A percentile compares a stretch with the other conserved stretches of the same genome.
These are phyloP conservation scores for Microthyrium microscopicum DNA, from an alignment of 2,329 filamentous ascomycete species.

Conservation along the genomic window DNA sequence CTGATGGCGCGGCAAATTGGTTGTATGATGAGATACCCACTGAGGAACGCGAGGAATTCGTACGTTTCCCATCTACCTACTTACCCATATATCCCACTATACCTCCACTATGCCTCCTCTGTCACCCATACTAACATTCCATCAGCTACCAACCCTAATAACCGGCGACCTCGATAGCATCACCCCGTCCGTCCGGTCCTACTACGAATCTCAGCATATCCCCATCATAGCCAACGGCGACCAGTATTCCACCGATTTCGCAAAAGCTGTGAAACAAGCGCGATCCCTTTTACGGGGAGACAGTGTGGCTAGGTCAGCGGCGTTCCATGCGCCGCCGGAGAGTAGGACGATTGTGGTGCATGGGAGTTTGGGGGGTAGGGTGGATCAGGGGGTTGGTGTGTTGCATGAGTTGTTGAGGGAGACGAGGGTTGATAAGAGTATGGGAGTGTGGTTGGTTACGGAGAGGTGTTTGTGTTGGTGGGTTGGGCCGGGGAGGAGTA, in stretches of 20 bases:
- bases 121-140: background rate
- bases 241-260: slow-evolving; percentile 82
- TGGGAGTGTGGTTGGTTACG: slow-evolving; percentile 58
- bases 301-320: too few species aligned
- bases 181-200: slow-evolving; percentile 39
- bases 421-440: too few species aligned
- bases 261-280: slow-evolving; percentile 53
- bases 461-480: slow-evolving; percentile 70
- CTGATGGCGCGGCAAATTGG: slow-evolving; percentile 80
- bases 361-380: too few species aligned
- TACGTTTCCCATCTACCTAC: slow-evolving; percentile 10
- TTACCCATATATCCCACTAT: slow-evolving; percentile 18
- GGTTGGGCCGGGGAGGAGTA: slow-evolving; percentile 51
- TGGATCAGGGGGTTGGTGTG: slow-evolving; percentile 83
- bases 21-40: slow-evolving; percentile 33
- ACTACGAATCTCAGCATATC: slow-evolving; percentile 47
- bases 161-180: slow-evolving; percentile 89
- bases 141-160: slow-evolving; percentile 40
- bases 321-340: too few species aligned
- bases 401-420: slow-evolving; percentile 63
- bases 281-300: too few species aligned
- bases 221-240: slow-evolving; percentile 55
- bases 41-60: slow-evolving; percentile 15
- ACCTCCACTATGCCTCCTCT: background rate
- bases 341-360: too few species aligned